Evolutionary conservation across 2,329 filamentous ascomycete species (phyloP).

Genomic region (Colletotrichum siamense): DNA sequence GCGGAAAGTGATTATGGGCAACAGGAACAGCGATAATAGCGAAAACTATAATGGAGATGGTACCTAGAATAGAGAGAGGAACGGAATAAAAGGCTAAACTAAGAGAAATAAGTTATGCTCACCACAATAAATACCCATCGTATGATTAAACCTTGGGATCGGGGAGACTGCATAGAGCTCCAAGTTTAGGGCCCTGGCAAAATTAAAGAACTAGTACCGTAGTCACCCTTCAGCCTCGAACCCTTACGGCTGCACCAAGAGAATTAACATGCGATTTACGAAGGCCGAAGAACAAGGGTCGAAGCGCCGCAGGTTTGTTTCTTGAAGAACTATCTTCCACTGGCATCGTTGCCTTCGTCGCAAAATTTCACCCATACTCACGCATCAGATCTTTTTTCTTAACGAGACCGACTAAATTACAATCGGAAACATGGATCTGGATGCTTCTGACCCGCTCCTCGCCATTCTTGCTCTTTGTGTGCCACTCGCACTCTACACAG

Average conservation of each 20-base stretch:
- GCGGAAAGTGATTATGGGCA: too few species aligned
- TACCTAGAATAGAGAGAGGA: neutral
- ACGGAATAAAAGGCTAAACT: rapidly evolving
- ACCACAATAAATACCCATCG: neutral
- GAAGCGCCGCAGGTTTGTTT: neutral
- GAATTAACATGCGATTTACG: neutral
- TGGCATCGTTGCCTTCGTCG: neutral
- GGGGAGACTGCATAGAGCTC: neutral
- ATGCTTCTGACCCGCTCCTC: neutral
- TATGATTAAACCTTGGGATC: neutral
- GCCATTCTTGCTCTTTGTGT: neutral
- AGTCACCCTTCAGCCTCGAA: neutral
- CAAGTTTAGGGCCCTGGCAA: neutral
- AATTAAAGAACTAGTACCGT: neutral
- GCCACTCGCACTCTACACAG: neutral
- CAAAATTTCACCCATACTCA: neutral
- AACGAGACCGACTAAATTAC: rapidly evolving
- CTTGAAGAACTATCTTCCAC: neutral
- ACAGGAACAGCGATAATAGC: neutral
- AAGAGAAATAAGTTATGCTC: neutral
- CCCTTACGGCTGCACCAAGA: neutral
- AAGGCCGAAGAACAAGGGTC: neutral
- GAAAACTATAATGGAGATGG: neutral
- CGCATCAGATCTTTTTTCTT: neutral
- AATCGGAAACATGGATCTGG: neutral